Percentiles rank a stretch among this genome's conserved stretches.
Conservation (phyloP, 2,329 filamentous ascomycete genomes). For the Pseudogymnoascus sp. region DNA sequence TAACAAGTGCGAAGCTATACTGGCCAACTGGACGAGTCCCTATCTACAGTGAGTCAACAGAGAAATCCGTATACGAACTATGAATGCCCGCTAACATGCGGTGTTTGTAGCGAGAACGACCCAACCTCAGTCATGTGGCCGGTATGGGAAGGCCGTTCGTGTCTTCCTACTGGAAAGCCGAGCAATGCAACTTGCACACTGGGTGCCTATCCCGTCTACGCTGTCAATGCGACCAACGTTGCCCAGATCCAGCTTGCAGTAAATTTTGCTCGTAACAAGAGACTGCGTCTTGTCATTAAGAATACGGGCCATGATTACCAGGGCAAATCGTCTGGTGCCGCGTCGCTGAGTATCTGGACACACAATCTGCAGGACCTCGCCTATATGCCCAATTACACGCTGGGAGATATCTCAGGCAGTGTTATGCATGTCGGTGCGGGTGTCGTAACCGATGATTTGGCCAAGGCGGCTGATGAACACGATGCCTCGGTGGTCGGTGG, state of each 20-base stretch:
- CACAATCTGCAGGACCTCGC: slow-evolving; percentile 15
- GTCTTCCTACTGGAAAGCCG: slow-evolving; percentile 32
- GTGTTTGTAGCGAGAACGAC: slow-evolving; percentile 29
- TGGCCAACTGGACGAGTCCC: slow-evolving; percentile 29
- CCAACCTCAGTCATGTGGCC: slow-evolving; percentile 42
- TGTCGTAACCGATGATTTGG: slow-evolving; percentile 23
- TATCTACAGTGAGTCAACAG: slow-evolving; percentile 32
- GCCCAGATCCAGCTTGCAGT: slow-evolving; percentile 41
- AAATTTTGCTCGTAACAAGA: slow-evolving; percentile 38
- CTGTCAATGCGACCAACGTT: slow-evolving; percentile 30
- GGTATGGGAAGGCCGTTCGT: slow-evolving; percentile 39
- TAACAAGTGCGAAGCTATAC: slow-evolving; percentile 30
- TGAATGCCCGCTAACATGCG: slow-evolving; percentile 29
- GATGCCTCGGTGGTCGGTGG: slow-evolving; percentile 26
- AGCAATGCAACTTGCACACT: slow-evolving; percentile 17
- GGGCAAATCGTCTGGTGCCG: slow-evolving; percentile 20
- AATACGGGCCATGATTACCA: slow-evolving; percentile 26
- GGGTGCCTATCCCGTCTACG: slow-evolving; percentile 23
- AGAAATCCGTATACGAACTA: background rate
- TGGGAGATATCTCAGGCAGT: slow-evolving; percentile 15
- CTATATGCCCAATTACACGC: slow-evolving; percentile 15
- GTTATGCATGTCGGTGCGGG: slow-evolving; percentile 21
- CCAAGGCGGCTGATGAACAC: slow-evolving; percentile 25
- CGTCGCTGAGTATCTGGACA: slow-evolving; percentile 20
- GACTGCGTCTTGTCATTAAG: slow-evolving; percentile 34